Evolutionary conservation across 768 basidiomycete species (phyloP), one percentile per base, ranked within the genome.

Genomic region (Mycena leptocephala): DNA sequence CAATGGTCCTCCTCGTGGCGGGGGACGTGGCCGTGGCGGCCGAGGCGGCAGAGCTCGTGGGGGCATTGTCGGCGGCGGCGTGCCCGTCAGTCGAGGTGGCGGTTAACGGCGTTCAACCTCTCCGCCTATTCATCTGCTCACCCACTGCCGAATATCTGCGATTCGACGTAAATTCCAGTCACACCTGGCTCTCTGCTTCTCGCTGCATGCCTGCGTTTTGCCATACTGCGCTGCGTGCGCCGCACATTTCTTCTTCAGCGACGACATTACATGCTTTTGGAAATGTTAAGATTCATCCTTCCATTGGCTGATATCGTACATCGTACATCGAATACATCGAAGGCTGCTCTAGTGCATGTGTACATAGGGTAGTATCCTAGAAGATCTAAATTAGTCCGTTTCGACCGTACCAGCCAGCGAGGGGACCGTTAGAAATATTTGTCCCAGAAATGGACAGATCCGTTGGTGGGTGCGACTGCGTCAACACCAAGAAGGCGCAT

Each of bases 361-460:
- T 46, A 46, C 43, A 20, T 46, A 20, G 20, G 43, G 43, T 46
- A 46, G 43, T 46, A 46, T 41, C 13, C 18, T 13, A 18, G 43
- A n/a, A n/a, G n/a, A n/a, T n/a, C 43, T 46, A 7, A 46, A 46
- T 11, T 43, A 43, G 10, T 43, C 41, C 41, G 41, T 43, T 20
- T 46, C 43, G 22, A 46, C 20, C 22, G 43, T 46, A 46, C 20
- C 43, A 46, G 14, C 43, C 43, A n/a, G n/a, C n/a, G n/a, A n/a
- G n/a, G n/a, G n/a, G n/a, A n/a, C n/a, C n/a, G n/a, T n/a, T 46
- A 46, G 43, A 46, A 18, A 18, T 46, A 14, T 46, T 46, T 46
- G 35, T 96, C 92, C 97, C 97, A 98, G 84, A 97, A 97, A 14
- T 93, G 93, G 33, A 69, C 68, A 3, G 96, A 96, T 33, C 96